Evolutionary conservation across 2,329 filamentous ascomycete genomes (phyloP), one percentile per base, ranked within the genome.

Genomic region (Graphilbum ipis-grandicollis): DNA sequence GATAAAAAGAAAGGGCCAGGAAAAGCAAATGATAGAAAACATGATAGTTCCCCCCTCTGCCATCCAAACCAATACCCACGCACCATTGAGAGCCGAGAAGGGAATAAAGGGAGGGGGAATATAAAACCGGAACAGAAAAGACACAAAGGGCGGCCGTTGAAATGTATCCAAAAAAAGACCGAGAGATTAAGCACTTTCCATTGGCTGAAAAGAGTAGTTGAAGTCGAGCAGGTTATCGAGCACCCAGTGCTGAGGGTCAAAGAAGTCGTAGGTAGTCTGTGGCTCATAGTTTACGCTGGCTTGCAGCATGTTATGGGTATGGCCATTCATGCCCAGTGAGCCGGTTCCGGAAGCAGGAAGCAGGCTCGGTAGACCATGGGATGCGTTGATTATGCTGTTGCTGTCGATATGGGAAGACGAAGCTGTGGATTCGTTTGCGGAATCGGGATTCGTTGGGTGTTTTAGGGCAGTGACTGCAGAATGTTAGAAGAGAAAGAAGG

Each of bases 191-290:
- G 65, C 57, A 43, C 66, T 62, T 42, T 77, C 71, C 28, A 73
- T 53, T 1, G 65, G 61, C 39, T 59, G 62, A 48, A 71, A 77
- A 19, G 39, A 38, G 10, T 78, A 85, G 44, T 81, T 82, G 51
- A 88, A 79, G 51, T 86, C 80, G 41, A 90, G 65, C 25, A 88
- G 64, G 13, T 82, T 82, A 53, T 94, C 86, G 41, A 94, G 62
- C 64, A 93, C 84, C 86, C 86, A 94, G 54, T 88, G 83, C 48
- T 93, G 67, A 1, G 86, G 83, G 56, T 93, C 85, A 50, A 93
- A 93, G 43, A 92, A 83, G 53, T 93, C 82, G 54, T 85, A 85
- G 47, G 72, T 41, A 19, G 41, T 19, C 8, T 41, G 32, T 38
- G 80, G 69, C 45, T 70, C 66, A 43, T 81, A 78, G 46, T 66